Base-by-base conservation (phyloP, 179 eudicot genomes). In the Drosera spatulata region DNA sequence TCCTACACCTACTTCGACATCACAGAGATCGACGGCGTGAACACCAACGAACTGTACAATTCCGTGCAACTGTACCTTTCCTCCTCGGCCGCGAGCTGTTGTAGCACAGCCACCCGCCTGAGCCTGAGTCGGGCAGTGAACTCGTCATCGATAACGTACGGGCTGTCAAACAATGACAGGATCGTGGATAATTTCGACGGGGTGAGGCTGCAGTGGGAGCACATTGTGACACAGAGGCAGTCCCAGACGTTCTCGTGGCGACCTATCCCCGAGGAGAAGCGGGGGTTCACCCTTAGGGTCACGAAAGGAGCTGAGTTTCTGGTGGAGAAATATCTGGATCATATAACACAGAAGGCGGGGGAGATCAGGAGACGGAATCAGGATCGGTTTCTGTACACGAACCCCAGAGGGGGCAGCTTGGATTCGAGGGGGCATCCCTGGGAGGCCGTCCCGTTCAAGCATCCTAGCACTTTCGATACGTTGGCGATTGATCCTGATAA, bases 1-100 rank as follows among this genome's bases (percentile, higher is more conserved):
- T 33, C 79, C 41, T 82, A 82, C 66, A 85, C 83, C 69, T 88
- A 82, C 77, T 91, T 79, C 72, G 98, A 91, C 75, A 91, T 91
- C 60, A 88, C 91, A 0, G 98, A 91, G 66, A 88, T 84, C 55
- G 98, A 91, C 73, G 98, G 98, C 62, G 98, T 91, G n/a, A 88
- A 86, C 73, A 88, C 96, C 53, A 91, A 91, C 75, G 98, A 91
- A 61, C 95, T 91, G 46, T 91, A 91, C 78, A 83, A 82, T 81
- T 85, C 96, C 43, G 98, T 80, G 39, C 98, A 91, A 61, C 95
- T 91, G 69, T 88, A 91, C 72, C 75, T 91, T 0, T 69, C 79
- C 71, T 61, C 77, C 69, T 61, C 83, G 12, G 77, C 96, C 48
- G 14, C 85, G 50, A 70, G 75, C 62, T 4, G 45, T 2, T 4